phyloP scores from a whole-genome alignment of 331 rosid species.

The Quercus lobata region DNA sequence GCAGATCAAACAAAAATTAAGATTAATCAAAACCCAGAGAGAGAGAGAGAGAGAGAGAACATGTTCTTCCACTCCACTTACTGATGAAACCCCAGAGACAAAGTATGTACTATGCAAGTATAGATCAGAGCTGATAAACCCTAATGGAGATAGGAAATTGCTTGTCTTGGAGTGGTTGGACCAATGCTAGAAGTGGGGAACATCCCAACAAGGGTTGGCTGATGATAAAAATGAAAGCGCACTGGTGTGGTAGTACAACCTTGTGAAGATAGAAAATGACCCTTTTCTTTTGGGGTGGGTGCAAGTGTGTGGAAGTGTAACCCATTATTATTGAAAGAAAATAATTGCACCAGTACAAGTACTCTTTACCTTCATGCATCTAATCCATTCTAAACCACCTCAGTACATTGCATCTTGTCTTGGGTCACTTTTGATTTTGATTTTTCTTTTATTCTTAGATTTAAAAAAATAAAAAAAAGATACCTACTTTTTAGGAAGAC shows the following conservation, averaged over 20 bases:
- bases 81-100: not conserved
- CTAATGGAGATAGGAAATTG: not conserved
- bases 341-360: slow-evolving; percentile 1
- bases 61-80: not conserved
- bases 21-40: not conserved
- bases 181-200: slow-evolving; percentile 20
- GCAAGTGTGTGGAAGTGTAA: not conserved
- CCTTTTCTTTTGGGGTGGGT: slow-evolving; percentile 8
- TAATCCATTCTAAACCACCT: not conserved
- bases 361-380: not conserved
- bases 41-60: not conserved
- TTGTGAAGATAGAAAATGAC: slow-evolving; percentile 17
- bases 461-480: no score
- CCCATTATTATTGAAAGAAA: slow-evolving; percentile 12
- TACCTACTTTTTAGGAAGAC: no score
- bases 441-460: no score
- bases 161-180: slow-evolving; percentile 25
- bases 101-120: not conserved
- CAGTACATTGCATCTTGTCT: no score
- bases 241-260: not conserved
- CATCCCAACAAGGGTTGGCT: slow-evolving; percentile 9
- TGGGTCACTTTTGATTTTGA: no score
- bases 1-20: not conserved
- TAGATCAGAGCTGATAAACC: not conserved
- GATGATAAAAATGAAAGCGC: not conserved